Base-by-base conservation (phyloP, 1,284 basidiomycete genomes). In the Sporisorium graminicola region DNA sequence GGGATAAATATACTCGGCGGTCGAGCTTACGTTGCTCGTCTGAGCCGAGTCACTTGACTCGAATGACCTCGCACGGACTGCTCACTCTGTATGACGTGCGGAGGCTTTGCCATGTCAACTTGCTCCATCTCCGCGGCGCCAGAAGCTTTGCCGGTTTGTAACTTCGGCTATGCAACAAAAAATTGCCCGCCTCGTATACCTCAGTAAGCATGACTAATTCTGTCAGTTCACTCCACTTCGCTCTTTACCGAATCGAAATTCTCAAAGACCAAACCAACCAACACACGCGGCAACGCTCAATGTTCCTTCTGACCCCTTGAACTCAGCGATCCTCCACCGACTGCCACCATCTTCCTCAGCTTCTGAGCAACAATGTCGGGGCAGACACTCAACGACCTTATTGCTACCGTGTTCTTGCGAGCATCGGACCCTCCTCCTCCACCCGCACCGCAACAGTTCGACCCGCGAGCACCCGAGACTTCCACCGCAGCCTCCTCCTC, bases 391-490 rank as follows among this genome's bases (percentile, higher is more conserved):
- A 72, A 65, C 43, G 58, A 72, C 27, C 65, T 76, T 27, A 64
- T 76, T 27, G 52, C 65, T 2, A 57, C 74, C 40, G 52, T 72
- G 22, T 76, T 71, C 47, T 31, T 65, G 4, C 61, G 52, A 1
- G 74, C 74, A 0, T 60, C 74, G 9, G 40, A 72, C n/a, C 74
- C 74, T 2, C 68, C 68, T 20, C 58, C 68, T 8, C 61, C 74
- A 7, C 61, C 74, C 1, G 50, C 68, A 14, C 68, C 68, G 31
- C 50, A 42, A 22, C 47, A 60, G 13, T 67, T 73, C 18, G 64
- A 66, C 37, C 49, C 70, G 14, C 60, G 64, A n/a, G 55, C 56
- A 26, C 33, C 63, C 31, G 55, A 49, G 42, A 37, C 70, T 3
- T 43, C 61, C 33, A 29, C 60, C 14, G 40, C 66, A 14, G 29